Evolutionary conservation across 1,284 basidiomycete species (phyloP).

Genomic region (Cutaneotrichosporon mucoides): DNA sequence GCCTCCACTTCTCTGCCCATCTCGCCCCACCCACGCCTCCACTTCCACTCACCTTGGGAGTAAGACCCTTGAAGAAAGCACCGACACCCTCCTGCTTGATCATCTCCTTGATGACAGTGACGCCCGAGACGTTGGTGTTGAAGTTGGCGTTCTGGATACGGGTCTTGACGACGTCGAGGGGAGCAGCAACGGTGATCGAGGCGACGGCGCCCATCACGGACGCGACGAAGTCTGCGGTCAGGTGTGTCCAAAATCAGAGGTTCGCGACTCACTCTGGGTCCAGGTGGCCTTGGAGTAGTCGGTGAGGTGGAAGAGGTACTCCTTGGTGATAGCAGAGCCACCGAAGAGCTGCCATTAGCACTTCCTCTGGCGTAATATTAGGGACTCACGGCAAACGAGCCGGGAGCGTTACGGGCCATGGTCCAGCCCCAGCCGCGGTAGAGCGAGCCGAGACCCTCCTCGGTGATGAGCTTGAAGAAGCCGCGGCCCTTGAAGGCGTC

Average conservation of each 20-base stretch:
- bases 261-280: constrained; percentile 62
- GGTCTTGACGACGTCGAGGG: constrained; percentile 93
- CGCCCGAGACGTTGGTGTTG: constrained; percentile 78
- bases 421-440: constrained; percentile 99
- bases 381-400: constrained; percentile 77
- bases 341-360: constrained; percentile 71
- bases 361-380: background rate
- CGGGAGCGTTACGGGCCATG: constrained; percentile 94
- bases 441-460: constrained; percentile 79
- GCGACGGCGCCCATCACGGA: constrained; percentile 91
- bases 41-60: constrained; percentile 68
- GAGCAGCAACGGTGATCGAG: constrained; percentile 92
- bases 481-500: constrained; percentile 92
- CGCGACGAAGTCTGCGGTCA: constrained; percentile 69
- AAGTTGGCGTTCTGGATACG: constrained; percentile 99
- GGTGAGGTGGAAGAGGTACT: constrained; percentile 79
- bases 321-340: constrained; percentile 90
- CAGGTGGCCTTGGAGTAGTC: constrained; percentile 93
- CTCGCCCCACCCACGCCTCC: background rate
- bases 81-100: constrained; percentile 75
- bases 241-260: background rate
- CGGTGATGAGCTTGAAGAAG: constrained; percentile 79
- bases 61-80: constrained; percentile 97
- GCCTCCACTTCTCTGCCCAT: background rate
- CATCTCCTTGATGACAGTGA: constrained; percentile 80